A percentile compares a stretch with the other conserved stretches of the same genome.
Evolutionary conservation across 1,284 basidiomycete genomes (phyloP).

Genomic region (Apiotrichum mycotoxinovorans): DNA sequence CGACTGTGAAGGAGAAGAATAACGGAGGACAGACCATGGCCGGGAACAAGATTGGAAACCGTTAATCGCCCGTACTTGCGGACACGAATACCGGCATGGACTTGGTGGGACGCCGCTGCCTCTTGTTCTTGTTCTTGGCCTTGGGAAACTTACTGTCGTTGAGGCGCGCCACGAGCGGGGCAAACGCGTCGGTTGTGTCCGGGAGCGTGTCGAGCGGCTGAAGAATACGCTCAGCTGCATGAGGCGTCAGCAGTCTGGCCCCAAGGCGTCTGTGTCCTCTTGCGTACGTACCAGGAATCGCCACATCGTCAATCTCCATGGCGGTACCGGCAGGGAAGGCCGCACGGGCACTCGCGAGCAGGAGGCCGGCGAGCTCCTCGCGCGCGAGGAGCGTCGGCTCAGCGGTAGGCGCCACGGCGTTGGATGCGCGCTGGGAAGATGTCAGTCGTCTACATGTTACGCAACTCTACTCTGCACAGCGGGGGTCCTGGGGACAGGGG

Average conservation of each 20-base stretch:
- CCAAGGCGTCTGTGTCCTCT: not conserved
- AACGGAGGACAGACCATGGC: no score
- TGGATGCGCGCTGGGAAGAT: constrained; percentile 3
- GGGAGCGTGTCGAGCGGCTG: constrained; percentile 4
- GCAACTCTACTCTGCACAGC: no score
- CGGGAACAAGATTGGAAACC: no score
- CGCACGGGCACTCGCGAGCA: constrained; percentile 35
- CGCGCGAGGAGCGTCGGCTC: constrained; percentile 26
- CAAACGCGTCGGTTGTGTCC: constrained; percentile 6
- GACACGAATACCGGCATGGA: no score
- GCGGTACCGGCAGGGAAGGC: constrained; percentile 36
- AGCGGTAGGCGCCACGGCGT: constrained; percentile 7
- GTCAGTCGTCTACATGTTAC: not conserved
- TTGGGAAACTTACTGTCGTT: constrained; percentile 11
- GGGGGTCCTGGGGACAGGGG: no score
- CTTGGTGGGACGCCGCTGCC: no score
- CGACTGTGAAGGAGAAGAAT: not conserved
- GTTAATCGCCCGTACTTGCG: no score
- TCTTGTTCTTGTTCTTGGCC: no score
- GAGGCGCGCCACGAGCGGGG: constrained; percentile 12
- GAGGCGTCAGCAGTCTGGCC: not conserved
- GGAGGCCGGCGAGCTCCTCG: constrained; percentile 24
- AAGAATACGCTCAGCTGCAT: constrained; percentile 4
- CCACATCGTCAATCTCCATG: constrained; percentile 46
- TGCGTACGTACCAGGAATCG: constrained; percentile 29